Evolutionary conservation across 768 basidiomycete genomes (phyloP).

Genomic region (Suillus occidentalis): DNA sequence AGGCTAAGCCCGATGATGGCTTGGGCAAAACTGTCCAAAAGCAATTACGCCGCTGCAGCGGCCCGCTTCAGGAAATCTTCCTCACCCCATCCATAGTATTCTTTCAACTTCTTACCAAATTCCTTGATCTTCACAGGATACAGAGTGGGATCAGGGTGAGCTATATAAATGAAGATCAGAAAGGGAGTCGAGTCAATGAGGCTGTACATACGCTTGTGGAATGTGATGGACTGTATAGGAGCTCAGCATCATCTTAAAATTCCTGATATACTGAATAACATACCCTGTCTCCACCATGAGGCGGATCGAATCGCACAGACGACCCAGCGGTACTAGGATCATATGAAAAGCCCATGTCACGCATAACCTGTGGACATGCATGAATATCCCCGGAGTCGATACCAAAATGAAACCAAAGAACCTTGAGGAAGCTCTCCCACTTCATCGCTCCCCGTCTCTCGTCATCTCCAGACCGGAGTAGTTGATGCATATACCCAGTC

Average conservation of each 20-base stretch:
- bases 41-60: constrained; percentile 4
- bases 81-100: constrained; percentile 65
- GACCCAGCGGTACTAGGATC: constrained; percentile 79
- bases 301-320: constrained; percentile 81
- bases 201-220: constrained; percentile 64
- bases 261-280: constrained; percentile 15
- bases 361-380: constrained; percentile 56
- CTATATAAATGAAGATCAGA: constrained; percentile 34
- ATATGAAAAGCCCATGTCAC: constrained; percentile 73
- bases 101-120: constrained; percentile 58
- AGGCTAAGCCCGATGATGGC: not conserved
- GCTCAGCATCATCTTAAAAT: constrained; percentile 8
- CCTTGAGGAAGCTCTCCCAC: constrained; percentile 80
- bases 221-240: constrained; percentile 56
- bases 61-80: constrained; percentile 38
- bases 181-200: constrained; percentile 11
- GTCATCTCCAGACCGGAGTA: constrained; percentile 56
- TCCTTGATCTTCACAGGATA: constrained; percentile 48
- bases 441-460: constrained; percentile 65
- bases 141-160: constrained; percentile 74
- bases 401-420: constrained; percentile 21
- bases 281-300: constrained; percentile 48
- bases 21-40: not conserved
- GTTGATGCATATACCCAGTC: constrained; percentile 58
- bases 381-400: constrained; percentile 1